Conservation (phyloP, 352 stramenopile genomes). For the Peronospora belbahrii region DNA sequence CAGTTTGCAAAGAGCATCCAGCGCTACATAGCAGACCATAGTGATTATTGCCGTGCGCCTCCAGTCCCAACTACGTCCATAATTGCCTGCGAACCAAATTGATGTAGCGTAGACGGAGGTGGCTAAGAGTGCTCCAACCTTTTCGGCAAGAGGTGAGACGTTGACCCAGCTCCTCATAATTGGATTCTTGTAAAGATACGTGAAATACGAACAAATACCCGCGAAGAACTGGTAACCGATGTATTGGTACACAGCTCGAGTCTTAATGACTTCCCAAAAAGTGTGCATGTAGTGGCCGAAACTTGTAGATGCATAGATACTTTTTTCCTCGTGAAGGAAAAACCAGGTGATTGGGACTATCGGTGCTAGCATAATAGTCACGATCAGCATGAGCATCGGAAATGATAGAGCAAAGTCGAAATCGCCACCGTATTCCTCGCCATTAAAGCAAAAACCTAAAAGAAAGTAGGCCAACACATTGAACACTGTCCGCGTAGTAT, state of each 20-base stretch:
- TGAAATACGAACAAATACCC: no score
- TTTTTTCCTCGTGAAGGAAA: slow-evolving; percentile 35
- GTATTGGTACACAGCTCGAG: slow-evolving; percentile 41
- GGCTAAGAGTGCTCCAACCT: slow-evolving; percentile 25
- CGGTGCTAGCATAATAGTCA: slow-evolving; percentile 24
- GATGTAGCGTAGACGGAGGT: slow-evolving; percentile 29
- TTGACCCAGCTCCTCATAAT: slow-evolving; percentile 35
- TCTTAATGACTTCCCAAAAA: slow-evolving; percentile 42
- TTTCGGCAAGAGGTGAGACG: slow-evolving; percentile 33
- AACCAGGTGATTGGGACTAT: slow-evolving; percentile 44
- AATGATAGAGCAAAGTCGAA: no score
- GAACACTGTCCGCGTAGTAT: no score
- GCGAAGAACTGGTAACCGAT: slow-evolving; percentile 37
- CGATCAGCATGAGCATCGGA: slow-evolving; percentile 34
- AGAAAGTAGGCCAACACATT: no score
- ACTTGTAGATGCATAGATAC: slow-evolving; percentile 19
- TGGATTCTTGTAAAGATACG: no score
- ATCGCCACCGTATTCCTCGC: slow-evolving; percentile 38
- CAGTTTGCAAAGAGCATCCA: slow-evolving; percentile 39
- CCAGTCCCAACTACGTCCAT: slow-evolving; percentile 51
- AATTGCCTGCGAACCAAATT: slow-evolving; percentile 47
- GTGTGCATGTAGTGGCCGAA: slow-evolving; percentile 35
- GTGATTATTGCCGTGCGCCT: slow-evolving; percentile 25
- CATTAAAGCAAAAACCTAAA: slow-evolving; percentile 40
- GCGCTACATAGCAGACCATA: slow-evolving; percentile 23